Percentiles rank a stretch among this genome's conserved stretches.
Evolutionary conservation across 805 yeast species (phyloP).

Genomic region (Ogataea chonburiensis): DNA sequence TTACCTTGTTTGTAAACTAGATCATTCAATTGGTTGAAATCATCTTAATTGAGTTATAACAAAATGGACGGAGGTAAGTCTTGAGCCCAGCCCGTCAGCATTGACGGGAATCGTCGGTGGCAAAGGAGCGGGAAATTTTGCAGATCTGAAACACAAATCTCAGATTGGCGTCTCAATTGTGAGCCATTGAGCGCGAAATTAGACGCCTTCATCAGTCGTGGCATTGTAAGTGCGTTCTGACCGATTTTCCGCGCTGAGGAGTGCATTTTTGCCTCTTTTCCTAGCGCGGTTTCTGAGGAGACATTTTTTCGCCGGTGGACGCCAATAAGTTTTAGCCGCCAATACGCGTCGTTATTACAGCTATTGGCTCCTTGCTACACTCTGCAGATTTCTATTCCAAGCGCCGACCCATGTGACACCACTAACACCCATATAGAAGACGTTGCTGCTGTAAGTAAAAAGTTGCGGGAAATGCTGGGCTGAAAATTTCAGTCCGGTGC

Average conservation of each 20-base stretch:
- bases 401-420: no score
- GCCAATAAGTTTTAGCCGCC: no score
- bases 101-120: constrained; percentile 11
- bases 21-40: constrained; percentile 19
- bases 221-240: no score
- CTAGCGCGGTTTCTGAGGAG: no score
- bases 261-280: no score
- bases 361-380: no score
- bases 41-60: constrained; percentile 20
- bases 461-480: constrained; percentile 2
- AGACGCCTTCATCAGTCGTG: no score
- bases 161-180: not conserved
- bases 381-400: no score
- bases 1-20: constrained; percentile 13
- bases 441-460: constrained; percentile 45
- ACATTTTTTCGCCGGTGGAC: no score
- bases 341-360: no score
- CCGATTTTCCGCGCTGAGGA: no score
- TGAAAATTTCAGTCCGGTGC: constrained; percentile 7
- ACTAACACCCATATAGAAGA: constrained; percentile 42
- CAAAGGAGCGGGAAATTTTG: constrained; percentile 4
- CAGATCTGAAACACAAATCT: constrained; percentile 2
- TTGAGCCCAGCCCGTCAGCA: not conserved
- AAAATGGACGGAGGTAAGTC: constrained; percentile 63
- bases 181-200: no score